phyloP scores from a whole-genome alignment of 1,284 basidiomycete genomes.

The Ustilago nuda region DNA sequence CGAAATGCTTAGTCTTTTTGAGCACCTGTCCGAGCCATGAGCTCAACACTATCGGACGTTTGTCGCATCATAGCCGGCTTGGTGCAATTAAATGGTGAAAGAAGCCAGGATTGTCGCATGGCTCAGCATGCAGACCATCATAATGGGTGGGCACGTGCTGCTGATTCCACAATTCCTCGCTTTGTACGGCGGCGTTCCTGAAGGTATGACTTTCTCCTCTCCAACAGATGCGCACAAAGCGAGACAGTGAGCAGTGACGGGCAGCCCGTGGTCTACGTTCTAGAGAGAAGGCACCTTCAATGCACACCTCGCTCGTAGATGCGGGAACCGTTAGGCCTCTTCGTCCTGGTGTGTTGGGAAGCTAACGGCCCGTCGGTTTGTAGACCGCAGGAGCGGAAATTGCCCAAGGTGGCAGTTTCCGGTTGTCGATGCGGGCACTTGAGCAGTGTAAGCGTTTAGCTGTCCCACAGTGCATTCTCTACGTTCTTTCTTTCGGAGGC shows the following conservation, averaged over 20 bases:
- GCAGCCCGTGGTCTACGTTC: no score
- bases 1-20: no score
- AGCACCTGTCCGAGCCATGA: no score
- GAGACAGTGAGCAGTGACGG: no score
- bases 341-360: neutral
- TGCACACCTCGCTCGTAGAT: neutral
- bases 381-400: neutral
- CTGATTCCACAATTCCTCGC: neutral
- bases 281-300: neutral
- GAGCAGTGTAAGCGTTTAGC: neutral
- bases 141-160: constrained; percentile 2
- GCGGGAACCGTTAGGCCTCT: neutral
- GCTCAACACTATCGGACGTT: no score
- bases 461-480: constrained; percentile 5
- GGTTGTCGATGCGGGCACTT: neutral
- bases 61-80: neutral
- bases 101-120: neutral
- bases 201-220: neutral
- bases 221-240: neutral
- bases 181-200: neutral
- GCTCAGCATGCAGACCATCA: neutral
- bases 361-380: constrained; percentile 2
- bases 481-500: neutral
- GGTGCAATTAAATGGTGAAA: neutral
- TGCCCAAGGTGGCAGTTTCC: constrained; percentile 1